A percentile compares a stretch with the other conserved stretches of the same genome.
Conservation (phyloP, 805 yeast species). For the Ascoidea tarda region DNA sequence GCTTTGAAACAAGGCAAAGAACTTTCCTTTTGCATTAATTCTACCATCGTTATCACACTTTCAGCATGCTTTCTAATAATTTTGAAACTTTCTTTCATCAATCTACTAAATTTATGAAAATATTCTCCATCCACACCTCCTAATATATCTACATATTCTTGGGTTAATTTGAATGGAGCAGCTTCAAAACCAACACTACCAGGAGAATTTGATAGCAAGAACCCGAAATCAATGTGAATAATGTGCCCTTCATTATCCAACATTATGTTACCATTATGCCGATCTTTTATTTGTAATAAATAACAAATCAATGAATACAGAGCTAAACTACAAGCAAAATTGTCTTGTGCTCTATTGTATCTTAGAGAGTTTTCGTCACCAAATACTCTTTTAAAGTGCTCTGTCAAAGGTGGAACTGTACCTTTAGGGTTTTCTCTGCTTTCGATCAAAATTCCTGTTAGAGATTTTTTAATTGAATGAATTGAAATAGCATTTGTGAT, state of each 20-base stretch:
- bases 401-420: constrained; percentile 54
- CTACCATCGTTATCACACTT: constrained; percentile 70
- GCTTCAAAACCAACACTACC: constrained; percentile 97
- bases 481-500: constrained; percentile 89
- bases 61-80: constrained; percentile 62
- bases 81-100: constrained; percentile 62
- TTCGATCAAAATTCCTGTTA: constrained; percentile 60
- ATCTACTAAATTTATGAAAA: constrained; percentile 42
- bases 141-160: constrained; percentile 76
- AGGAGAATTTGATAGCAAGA: constrained; percentile 83
- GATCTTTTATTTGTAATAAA: constrained; percentile 81
- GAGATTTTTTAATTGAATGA: constrained; percentile 86
- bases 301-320: constrained; percentile 87
- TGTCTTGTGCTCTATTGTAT: constrained; percentile 66
- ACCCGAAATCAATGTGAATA: constrained; percentile 92
- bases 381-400: constrained; percentile 65
- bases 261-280: constrained; percentile 98
- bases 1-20: constrained; percentile 82
- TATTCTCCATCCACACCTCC: constrained; percentile 62
- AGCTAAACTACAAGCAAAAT: constrained; percentile 78
- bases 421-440: constrained; percentile 61
- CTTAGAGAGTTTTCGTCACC: constrained; percentile 44
- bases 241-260: constrained; percentile 91
- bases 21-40: constrained; percentile 88
- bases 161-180: constrained; percentile 88